Base-by-base conservation (phyloP, 1,139 yeast genomes). In the Yamadazyma dendronema region DNA sequence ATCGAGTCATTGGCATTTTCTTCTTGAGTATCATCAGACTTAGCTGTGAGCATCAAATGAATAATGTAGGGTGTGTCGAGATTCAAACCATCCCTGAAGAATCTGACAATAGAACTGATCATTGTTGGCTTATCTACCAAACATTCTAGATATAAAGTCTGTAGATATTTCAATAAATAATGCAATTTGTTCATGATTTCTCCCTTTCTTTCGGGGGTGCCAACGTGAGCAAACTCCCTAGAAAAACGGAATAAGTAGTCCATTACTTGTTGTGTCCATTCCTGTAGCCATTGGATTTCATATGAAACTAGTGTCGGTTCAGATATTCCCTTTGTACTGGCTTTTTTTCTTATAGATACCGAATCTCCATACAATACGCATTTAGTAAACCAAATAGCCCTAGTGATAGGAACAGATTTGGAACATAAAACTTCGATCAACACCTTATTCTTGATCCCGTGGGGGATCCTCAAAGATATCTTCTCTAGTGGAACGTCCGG, bases 381-480 rank as follows among this genome's bases (percentile, higher is more conserved):
- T 47, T 87, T 79, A 3, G 92, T 85, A 43, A 90, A 74, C 98
- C 98, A 90, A 3, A 90, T 62, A 0, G 96, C 96, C 41, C 97
- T 66, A 17, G 77, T 58, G 3, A 84, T 65, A 0, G 97, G 97
- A 0, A 90, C 80, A 24, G 64, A 62, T 50, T 81, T 81, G 28
- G 65, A 54, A 44, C 84, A 73, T 47, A 94, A 72, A 40, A 82
- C 84, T 44, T 89, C 96, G 3, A 90, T 59, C 28, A 90, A 65
- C 1, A 75, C 71, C 48, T 81, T 78, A 54, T 87, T 84, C 46
- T 90, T 69, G 17, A 90, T 77, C 0, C 97, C 97, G 56, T 90
- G 96, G 0, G 98, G 97, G n/a, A 90, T 76, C 25, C 89, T 85
- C 38, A 84, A 74, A 1, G 94, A 76, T 2, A 90, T 72, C 40